Conservation (phyloP, 371 early-diverging fungal species). For the Apophysomyces trapeziformis region DNA sequence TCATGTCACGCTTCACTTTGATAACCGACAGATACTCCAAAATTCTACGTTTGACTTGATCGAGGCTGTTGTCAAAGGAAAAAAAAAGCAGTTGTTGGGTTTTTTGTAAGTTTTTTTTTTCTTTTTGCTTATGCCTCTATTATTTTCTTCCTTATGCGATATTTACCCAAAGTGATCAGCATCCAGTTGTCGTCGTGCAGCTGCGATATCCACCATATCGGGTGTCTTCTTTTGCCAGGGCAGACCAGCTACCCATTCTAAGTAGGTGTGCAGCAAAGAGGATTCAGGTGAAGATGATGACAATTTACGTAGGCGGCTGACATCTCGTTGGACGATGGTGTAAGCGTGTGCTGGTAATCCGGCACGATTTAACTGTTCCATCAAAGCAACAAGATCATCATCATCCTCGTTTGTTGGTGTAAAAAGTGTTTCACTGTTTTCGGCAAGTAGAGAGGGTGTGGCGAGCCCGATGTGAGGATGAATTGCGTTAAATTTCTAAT, state of each 20-base stretch:
- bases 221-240: slow-evolving; percentile 71
- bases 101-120: too few species aligned
- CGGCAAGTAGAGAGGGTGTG: neutral
- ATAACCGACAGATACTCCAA: slow-evolving; percentile 84
- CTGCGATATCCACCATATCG: slow-evolving; percentile 66
- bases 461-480: slow-evolving; percentile 6
- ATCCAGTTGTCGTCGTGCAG: slow-evolving; percentile 69
- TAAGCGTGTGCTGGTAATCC: slow-evolving; percentile 68
- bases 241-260: slow-evolving; percentile 77
- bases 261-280: slow-evolving; percentile 75
- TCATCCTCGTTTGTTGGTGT: slow-evolving; percentile 43
- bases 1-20: slow-evolving; percentile 68
- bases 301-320: slow-evolving; percentile 75
- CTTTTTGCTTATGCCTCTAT: neutral
- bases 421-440: slow-evolving; percentile 4
- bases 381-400: slow-evolving; percentile 68
- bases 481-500: slow-evolving; percentile 6
- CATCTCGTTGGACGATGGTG: slow-evolving; percentile 66
- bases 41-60: slow-evolving; percentile 82
- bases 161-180: slow-evolving; percentile 78
- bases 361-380: slow-evolving; percentile 55
- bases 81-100: neutral
- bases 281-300: slow-evolving; percentile 78
- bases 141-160: too few species aligned
- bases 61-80: slow-evolving; percentile 44